Evolutionary conservation across 371 early-diverging fungal species (phyloP).

Genomic region (Syncephalastrum sp.): DNA sequence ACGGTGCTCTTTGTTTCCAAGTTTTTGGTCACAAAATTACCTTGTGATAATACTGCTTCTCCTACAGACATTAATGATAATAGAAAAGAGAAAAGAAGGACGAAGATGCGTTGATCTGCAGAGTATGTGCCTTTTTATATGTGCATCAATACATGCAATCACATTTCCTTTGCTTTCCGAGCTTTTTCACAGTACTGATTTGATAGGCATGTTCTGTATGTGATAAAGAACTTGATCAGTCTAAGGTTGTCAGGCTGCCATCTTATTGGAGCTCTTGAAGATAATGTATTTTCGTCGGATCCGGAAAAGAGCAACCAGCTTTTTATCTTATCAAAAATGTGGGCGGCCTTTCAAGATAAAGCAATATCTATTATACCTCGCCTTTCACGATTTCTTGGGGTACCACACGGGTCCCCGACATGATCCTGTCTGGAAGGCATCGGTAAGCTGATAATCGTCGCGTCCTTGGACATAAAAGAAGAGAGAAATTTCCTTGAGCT

Average conservation of each 20-base stretch:
- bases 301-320: neutral
- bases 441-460: slow-evolving; percentile 30
- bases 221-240: no score
- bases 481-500: slow-evolving; percentile 32
- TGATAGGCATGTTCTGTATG: no score
- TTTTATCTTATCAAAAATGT: neutral
- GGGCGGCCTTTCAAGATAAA: no score
- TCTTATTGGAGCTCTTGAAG: neutral
- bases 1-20: no score
- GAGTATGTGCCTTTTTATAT: neutral
- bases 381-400: slow-evolving; percentile 31
- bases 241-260: neutral
- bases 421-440: slow-evolving; percentile 25
- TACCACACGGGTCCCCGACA: slow-evolving; percentile 39
- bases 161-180: no score
- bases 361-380: neutral
- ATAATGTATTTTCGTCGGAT: neutral
- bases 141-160: neutral
- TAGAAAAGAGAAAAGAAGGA: slow-evolving; percentile 1
- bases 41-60: slow-evolving; percentile 25
- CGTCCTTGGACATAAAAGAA: slow-evolving; percentile 45
- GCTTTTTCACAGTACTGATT: no score
- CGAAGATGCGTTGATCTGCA: slow-evolving; percentile 9
- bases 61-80: slow-evolving; percentile 20
- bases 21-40: slow-evolving; percentile 4